phyloP scores from a whole-genome alignment of 305 asterid species.

The Rubia tinctorum region DNA sequence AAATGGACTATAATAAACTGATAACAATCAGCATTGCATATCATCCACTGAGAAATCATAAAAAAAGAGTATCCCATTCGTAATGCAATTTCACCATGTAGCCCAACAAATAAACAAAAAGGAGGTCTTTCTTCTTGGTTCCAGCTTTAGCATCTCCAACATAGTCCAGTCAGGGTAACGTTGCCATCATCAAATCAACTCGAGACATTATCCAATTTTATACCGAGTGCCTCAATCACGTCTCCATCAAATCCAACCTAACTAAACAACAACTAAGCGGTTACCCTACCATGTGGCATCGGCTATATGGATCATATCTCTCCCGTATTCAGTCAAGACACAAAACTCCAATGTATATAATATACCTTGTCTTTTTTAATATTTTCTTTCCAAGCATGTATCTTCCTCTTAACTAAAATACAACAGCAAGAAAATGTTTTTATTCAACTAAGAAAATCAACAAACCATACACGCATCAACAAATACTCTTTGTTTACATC shows the following conservation, averaged over 20 bases:
- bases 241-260: background rate
- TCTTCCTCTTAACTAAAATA: background rate
- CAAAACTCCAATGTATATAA: background rate
- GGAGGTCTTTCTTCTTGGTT: constrained; percentile 1
- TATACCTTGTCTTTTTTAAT: too few species aligned
- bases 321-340: background rate
- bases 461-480: background rate
- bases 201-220: background rate
- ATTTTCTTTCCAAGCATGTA: too few species aligned
- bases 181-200: background rate
- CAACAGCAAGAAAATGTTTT: background rate
- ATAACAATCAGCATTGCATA: background rate
- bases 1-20: background rate
- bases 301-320: background rate
- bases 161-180: background rate
- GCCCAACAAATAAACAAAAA: background rate
- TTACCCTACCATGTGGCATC: background rate
- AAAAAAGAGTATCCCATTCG: background rate
- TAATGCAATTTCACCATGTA: background rate
- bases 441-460: background rate
- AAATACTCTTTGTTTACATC: background rate
- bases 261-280: background rate
- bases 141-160: background rate
- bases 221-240: background rate
- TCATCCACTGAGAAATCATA: background rate